Conservation (phyloP, 768 basidiomycete genomes). For the Tylopilus subfusipes region DNA sequence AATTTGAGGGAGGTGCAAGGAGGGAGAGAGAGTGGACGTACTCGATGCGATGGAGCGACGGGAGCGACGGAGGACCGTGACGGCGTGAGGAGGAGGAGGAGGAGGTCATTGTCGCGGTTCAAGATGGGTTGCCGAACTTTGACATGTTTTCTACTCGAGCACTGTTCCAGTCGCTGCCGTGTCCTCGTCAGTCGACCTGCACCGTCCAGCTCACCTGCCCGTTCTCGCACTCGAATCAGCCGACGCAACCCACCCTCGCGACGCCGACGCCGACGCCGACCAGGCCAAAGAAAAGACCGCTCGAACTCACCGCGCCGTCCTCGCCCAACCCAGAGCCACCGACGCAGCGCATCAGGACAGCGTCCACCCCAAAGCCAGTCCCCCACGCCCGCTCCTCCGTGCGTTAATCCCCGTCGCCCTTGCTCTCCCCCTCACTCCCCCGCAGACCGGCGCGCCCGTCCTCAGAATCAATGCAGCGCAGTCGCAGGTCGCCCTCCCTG, state of each 20-base stretch:
- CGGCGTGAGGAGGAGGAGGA: no score
- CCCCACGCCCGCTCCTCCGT: constrained; percentile 37
- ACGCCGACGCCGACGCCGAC: background rate
- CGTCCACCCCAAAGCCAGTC: constrained; percentile 39
- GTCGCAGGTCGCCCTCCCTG: constrained; percentile 69
- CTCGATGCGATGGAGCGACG: no score
- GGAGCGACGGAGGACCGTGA: no score
- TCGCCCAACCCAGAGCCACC: constrained; percentile 47
- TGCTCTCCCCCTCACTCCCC: background rate
- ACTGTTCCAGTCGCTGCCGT: constrained; percentile 55
- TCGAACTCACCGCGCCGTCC: constrained; percentile 23
- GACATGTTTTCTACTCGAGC: constrained; percentile 62
- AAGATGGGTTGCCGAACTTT: no score
- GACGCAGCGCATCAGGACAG: constrained; percentile 59
- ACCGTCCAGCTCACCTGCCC: constrained; percentile 53
- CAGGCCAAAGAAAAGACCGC: constrained; percentile 46
- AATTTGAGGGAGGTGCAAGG: no score
- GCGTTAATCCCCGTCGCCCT: background rate
- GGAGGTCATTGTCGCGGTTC: no score
- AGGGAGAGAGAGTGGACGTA: no score
- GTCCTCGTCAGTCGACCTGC: constrained; percentile 55
- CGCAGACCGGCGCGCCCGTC: constrained; percentile 58
- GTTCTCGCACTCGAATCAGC: constrained; percentile 56
- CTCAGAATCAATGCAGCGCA: constrained; percentile 63
- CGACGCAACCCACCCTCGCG: constrained; percentile 18